Evolutionary conservation across 2,329 filamentous ascomycete genomes (phyloP), one percentile per base, ranked within the genome.

Genomic region (Fusarium algeriense): DNA sequence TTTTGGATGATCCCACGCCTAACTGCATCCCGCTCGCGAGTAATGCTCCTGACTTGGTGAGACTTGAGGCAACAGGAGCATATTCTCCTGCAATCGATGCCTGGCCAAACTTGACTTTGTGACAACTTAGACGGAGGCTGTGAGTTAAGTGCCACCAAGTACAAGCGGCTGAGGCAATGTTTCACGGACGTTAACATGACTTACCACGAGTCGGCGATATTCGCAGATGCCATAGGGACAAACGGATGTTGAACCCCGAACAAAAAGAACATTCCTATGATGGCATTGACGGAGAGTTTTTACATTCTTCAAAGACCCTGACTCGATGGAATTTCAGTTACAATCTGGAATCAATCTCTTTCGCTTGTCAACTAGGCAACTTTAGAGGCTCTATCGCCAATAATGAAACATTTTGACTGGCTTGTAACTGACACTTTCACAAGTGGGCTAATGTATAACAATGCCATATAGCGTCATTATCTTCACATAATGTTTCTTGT

Each of bases 161-260:
- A 72, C 71, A 62, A 63, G 71, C 59, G 60, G 66, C 70, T 75
- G 71, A 76, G 65, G 71, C 67, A 56, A 64, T 75, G 71, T 76
- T 75, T 73, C 69, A 75, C 65, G 50, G 63, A 61, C 60, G 57
- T 72, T 67, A 44, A 55, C 26, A 61, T 61, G 57, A 68, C 49
- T 52, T 61, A 41, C 20, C 43, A 54, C n/a, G 59, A 64, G 53
- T 58, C 58, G 46, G 35, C 30, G 30, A 20, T 30, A 62, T 46
- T 35, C 37, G 17, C 17, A 50, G 52, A 30, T 45, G 49, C 15
- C 37, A 57, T 23, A 40, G 11, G 62, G 40, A 48, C 54, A 66
- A 58, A 30, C 38, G 34, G 26, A 52, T 44, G 37, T 56, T 65
- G 45, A 34, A 60, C 65, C 30, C 48, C 44, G 50, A 40, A 30